Conservation (phyloP, 495 filamentous ascomycete species). For the Neurospora africana region DNA sequence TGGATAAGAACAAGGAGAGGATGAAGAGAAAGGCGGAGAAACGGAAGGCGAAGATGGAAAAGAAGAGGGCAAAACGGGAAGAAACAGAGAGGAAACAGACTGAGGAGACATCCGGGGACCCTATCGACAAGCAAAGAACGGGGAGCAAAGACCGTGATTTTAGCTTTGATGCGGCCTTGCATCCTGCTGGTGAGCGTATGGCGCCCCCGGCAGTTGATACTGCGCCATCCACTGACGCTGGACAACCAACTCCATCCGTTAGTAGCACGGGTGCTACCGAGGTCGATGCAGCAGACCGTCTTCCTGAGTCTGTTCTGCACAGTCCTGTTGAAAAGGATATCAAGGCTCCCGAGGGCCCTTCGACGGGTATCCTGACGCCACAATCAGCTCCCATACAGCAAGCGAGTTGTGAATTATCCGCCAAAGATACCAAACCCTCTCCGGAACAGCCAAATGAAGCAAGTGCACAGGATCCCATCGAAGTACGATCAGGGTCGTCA, state of each 20-base stretch:
- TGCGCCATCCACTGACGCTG: background rate
- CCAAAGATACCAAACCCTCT: background rate
- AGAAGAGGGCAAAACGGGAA: conserved; percentile 16
- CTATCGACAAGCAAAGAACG: background rate
- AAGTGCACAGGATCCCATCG: background rate
- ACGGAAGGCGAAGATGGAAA: conserved; percentile 10
- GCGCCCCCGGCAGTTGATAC: background rate
- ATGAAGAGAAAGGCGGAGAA: conserved; percentile 23
- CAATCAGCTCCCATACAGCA: background rate
- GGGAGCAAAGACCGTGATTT: background rate
- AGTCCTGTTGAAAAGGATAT: background rate
- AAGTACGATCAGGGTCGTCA: background rate
- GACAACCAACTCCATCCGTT: background rate
- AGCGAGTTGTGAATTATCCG: background rate
- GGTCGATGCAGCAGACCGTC: background rate
- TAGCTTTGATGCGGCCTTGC: background rate
- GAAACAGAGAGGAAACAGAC: background rate
- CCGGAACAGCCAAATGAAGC: background rate
- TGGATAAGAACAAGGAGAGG: conserved; percentile 10
- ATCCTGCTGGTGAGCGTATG: background rate
- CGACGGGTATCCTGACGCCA: background rate
- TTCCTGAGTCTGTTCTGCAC: background rate
- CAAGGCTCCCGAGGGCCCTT: background rate
- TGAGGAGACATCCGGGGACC: background rate
- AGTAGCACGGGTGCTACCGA: background rate